phyloP scores from a whole-genome alignment of 2,329 filamentous ascomycete genomes.

The Clonostachys solani region DNA sequence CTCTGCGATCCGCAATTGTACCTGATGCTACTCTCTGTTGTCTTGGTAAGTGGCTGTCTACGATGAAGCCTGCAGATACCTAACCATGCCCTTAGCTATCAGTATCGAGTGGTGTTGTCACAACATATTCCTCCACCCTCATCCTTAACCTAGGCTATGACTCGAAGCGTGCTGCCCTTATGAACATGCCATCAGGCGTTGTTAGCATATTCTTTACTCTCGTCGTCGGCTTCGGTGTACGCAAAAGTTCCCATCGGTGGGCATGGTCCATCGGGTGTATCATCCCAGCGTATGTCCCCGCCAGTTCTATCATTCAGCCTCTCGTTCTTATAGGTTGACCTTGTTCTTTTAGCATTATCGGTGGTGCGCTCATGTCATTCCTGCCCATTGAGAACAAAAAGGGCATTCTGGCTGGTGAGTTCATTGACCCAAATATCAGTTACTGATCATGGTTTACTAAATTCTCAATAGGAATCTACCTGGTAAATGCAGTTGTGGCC shows the following conservation, averaged over 20 bases:
- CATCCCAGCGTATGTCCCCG: constrained; percentile 33
- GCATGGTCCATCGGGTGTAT: constrained; percentile 43
- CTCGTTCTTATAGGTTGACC: not conserved
- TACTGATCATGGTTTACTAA: too few species aligned
- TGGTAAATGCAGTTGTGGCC: constrained; percentile 44
- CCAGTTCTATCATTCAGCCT: not conserved
- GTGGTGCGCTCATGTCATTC: constrained; percentile 49
- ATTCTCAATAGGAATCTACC: constrained; percentile 27
- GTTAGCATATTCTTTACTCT: constrained; percentile 49
- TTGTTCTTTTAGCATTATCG: constrained; percentile 28
- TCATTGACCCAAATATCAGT: too few species aligned
- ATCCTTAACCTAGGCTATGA: constrained; percentile 42
- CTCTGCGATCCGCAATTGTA: constrained; percentile 47
- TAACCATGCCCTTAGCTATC: constrained; percentile 23
- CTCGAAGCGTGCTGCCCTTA: constrained; percentile 39
- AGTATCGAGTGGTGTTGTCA: constrained; percentile 48
- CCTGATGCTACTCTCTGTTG: constrained; percentile 40
- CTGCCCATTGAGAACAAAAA: constrained; percentile 36
- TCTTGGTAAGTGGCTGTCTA: constrained; percentile 29
- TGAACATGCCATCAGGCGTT: constrained; percentile 50
- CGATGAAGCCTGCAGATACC: not conserved
- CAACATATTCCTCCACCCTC: constrained; percentile 49
- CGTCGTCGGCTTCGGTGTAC: constrained; percentile 41
- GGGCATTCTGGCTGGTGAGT: constrained; percentile 35
- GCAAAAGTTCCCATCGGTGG: constrained; percentile 41